Percentiles rank a stretch among this genome's conserved stretches.
phyloP scores from a whole-genome alignment of 768 basidiomycete species.

The Lactarius hengduanensis region DNA sequence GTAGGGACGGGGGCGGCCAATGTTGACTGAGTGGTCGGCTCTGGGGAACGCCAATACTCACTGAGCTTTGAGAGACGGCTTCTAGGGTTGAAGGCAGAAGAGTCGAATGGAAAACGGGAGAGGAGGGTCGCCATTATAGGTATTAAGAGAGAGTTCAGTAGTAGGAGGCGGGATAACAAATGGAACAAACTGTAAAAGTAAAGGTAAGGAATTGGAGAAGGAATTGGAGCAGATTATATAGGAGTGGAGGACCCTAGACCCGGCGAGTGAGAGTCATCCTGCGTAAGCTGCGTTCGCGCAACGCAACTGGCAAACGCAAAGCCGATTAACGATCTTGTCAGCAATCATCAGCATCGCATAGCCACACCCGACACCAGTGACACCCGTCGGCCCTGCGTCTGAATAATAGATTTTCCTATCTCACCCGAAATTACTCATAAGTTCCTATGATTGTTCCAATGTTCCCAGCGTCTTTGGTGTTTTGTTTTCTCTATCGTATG shows the following conservation, averaged over 20 bases:
- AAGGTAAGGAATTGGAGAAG: neutral
- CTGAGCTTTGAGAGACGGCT: slow-evolving; percentile 6
- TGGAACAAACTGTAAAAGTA: neutral
- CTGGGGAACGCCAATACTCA: slow-evolving; percentile 1
- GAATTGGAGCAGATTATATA: slow-evolving; percentile 1
- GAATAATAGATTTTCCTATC: neutral
- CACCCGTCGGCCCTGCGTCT: neutral
- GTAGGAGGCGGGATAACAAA: neutral
- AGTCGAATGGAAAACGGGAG: slow-evolving; percentile 20
- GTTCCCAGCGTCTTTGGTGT: neutral
- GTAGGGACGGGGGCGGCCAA: neutral
- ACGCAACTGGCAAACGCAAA: neutral
- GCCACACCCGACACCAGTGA: too few species aligned
- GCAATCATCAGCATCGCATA: neutral
- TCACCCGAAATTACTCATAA: neutral
- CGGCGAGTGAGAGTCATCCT: neutral
- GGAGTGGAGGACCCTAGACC: slow-evolving; percentile 8
- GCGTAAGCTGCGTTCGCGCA: too few species aligned
- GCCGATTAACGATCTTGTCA: neutral
- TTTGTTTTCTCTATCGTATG: too few species aligned
- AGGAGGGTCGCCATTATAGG: slow-evolving; percentile 16
- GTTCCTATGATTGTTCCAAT: neutral
- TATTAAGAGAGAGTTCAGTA: neutral
- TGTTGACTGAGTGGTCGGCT: neutral
- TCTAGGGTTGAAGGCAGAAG: neutral